Conservation (phyloP, 495 filamentous ascomycete genomes). For the Clavariopsis aquatica region DNA sequence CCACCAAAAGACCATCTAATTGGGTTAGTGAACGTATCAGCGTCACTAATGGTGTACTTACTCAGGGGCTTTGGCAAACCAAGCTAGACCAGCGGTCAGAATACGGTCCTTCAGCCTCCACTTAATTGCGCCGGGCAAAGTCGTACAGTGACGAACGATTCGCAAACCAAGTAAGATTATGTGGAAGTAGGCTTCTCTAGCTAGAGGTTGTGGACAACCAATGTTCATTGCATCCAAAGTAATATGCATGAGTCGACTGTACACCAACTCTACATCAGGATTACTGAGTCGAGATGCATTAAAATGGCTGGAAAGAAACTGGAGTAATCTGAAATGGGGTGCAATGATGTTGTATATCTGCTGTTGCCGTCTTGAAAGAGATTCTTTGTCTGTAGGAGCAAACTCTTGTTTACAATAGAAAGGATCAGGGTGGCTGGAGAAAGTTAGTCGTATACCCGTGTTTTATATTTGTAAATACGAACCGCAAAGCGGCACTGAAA, state of each 20-base stretch:
- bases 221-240: constrained; percentile 71
- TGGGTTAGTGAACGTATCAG: constrained; percentile 27
- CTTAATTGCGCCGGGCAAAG: constrained; percentile 58
- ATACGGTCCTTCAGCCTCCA: constrained; percentile 86
- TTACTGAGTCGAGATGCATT: constrained; percentile 82
- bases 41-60: constrained; percentile 35
- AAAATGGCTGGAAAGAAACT: constrained; percentile 91
- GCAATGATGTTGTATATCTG: constrained; percentile 74
- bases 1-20: constrained; percentile 88
- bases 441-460: constrained; percentile 39
- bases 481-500: constrained; percentile 73
- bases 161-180: constrained; percentile 78
- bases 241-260: constrained; percentile 72
- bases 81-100: constrained; percentile 77
- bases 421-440: constrained; percentile 71
- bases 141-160: constrained; percentile 68
- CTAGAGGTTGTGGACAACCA: constrained; percentile 77
- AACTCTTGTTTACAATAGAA: constrained; percentile 91
- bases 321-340: constrained; percentile 81
- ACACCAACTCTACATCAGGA: constrained; percentile 74
- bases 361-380: constrained; percentile 73
- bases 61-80: constrained; percentile 81
- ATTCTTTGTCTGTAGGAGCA: constrained; percentile 79
- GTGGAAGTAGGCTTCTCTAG: constrained; percentile 87
- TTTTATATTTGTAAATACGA: constrained; percentile 36